phyloP scores from a whole-genome alignment of 352 stramenopile species.

The Globisporangium orthogonon region DNA sequence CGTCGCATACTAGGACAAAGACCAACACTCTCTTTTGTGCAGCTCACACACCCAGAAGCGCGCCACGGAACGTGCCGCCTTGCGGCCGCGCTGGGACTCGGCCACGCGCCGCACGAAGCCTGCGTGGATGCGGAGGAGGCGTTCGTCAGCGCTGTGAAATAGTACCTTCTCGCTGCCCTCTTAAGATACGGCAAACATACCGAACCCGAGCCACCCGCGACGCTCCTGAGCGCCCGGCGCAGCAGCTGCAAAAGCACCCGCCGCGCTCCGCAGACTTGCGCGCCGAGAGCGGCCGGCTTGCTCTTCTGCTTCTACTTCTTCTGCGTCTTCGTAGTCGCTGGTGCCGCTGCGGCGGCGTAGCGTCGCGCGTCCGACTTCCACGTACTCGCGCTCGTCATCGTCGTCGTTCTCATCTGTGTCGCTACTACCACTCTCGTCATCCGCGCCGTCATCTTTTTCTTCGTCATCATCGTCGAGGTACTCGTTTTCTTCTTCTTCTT shows the following conservation, averaged over 20 bases:
- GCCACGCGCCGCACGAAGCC: conserved; percentile 5
- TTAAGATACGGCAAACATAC: background rate
- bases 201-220: conserved; percentile 1
- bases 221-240: conserved; percentile 7
- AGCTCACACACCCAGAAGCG: conserved; percentile 30
- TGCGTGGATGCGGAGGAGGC: background rate
- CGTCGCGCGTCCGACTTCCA: conserved; percentile 14
- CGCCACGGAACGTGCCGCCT: conserved; percentile 17
- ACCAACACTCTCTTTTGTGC: no score
- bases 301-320: background rate
- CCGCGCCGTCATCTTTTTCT: conserved; percentile 13
- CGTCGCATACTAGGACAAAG: no score
- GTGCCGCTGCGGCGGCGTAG: conserved; percentile 7
- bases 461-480: conserved; percentile 23
- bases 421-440: conserved; percentile 17
- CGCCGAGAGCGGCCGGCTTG: background rate
- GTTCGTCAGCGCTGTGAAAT: background rate
- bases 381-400: conserved; percentile 26
- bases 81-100: conserved; percentile 16
- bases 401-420: conserved; percentile 28
- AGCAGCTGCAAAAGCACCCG: background rate
- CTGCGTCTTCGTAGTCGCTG: background rate
- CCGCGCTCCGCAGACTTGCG: background rate
- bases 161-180: background rate
- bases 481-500: conserved; percentile 20